Evolutionary conservation across 306 rosid genomes (phyloP), one percentile per base, ranked within the genome.

Genomic region (Gastrolobium villosum): DNA sequence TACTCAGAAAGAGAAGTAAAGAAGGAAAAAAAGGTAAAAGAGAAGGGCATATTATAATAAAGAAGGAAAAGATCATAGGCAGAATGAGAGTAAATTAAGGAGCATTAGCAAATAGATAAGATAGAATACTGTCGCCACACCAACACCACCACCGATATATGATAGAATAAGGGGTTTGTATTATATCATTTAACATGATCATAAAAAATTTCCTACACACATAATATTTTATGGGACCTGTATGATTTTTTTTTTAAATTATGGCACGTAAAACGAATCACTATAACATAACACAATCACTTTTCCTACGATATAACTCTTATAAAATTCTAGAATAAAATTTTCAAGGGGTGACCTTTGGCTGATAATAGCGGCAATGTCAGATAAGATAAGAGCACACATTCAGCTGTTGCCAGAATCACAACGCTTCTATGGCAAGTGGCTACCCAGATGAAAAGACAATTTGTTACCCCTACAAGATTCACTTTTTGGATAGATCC

Each of bases 351-450:
- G 71, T 66, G 37, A 32, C 31, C 1, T 65, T 60, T 44, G 20
- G 59, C 59, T 44, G 44, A 28, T 45, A 74, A 70, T 8, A 14
- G 45, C 37, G 68, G 74, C 10, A 32, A 57, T 8, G 52, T 63
- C 31, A 41, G 14, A 73, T 45, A 71, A 65, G 80, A 37, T 65
- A 49, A 9, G 73, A 53, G 75, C 62, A 45, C 31, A 4, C 43
- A 43, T 44, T 4, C 8, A 65, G 15, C 14, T 28, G 35, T 65
- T 20, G 32, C 36, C 6, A 62, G n/a, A 6, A 36, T 10, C 53
- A 3, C 9, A 15, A 20, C 26, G 26, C 26, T 20, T 0, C 26
- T 20, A 20, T 20, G 26, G 26, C 26, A 20, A 20, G 26, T 20
- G 26, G 26, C 26, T 20, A 20, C 26, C 26, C 26, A 20, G 26